Evolutionary conservation across 2,329 filamentous ascomycete genomes (phyloP).

Genomic region (Metarhizium guizhouense): DNA sequence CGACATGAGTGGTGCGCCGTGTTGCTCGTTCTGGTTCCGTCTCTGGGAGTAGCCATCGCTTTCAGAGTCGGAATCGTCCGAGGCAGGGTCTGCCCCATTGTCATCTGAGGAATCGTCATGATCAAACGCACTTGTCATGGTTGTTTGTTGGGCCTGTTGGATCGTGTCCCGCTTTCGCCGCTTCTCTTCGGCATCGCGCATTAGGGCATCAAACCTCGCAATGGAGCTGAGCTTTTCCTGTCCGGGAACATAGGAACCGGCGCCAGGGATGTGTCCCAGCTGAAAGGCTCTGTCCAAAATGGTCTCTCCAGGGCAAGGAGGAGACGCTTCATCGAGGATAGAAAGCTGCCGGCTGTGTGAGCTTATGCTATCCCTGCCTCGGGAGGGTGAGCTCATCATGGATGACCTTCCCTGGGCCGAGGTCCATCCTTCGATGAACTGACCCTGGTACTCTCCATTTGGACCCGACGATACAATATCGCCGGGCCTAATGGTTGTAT

Average conservation of each 20-base stretch:
- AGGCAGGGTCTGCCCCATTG: conserved; percentile 25
- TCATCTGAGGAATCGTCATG: conserved; percentile 37
- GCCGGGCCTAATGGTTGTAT: conserved; percentile 40
- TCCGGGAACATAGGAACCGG: conserved; percentile 42
- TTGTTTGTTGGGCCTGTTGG: conserved; percentile 21
- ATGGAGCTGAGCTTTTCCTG: conserved; percentile 57
- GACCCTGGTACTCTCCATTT: conserved; percentile 43
- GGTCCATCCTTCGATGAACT: conserved; percentile 54
- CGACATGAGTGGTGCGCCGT: conserved; percentile 26
- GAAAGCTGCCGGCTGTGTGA: conserved; percentile 34
- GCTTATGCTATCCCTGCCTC: conserved; percentile 45
- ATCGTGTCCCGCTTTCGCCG: conserved; percentile 30
- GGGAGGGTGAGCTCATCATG: conserved; percentile 45
- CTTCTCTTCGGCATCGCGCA: conserved; percentile 50
- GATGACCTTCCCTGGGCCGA: conserved; percentile 51
- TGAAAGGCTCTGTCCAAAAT: conserved; percentile 61
- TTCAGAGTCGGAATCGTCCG: conserved; percentile 31
- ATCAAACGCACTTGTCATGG: conserved; percentile 42
- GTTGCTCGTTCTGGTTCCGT: conserved; percentile 15
- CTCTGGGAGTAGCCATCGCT: conserved; percentile 30
- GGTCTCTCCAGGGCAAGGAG: conserved; percentile 49
- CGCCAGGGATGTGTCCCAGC: conserved; percentile 52
- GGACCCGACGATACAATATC: conserved; percentile 50
- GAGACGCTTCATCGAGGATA: conserved; percentile 37
- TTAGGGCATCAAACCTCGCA: conserved; percentile 56